Evolutionary conservation across 352 stramenopile genomes (phyloP), one percentile per base, ranked within the genome.

Genomic region (Stramenopiles sp.): DNA sequence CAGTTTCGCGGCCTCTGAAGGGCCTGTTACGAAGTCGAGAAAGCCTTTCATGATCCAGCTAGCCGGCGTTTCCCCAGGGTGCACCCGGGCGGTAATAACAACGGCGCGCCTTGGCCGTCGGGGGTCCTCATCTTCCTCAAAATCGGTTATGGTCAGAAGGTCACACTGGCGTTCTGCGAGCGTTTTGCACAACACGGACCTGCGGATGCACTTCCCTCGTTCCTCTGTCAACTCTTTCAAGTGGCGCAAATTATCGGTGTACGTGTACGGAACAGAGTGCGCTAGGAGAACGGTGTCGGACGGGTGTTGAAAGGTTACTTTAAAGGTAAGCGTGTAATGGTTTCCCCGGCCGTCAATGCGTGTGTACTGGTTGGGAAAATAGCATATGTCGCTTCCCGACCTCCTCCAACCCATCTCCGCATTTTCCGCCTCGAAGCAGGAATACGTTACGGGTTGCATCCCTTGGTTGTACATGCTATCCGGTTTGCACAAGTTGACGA

Each of bases 1-100:
- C 1, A 88, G 74, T 1, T 81, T 76, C 1, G 91, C 91, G 0
- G 80, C 69, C 3, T 81, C 77, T 1, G 78, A 84, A 32, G 85
- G 80, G 4, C 87, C 83, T 0, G 90, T 79, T 1, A 97, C 76
- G 34, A 94, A 96, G 53, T 96, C 88, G 12, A 97, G 83, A 12
- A 89, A 79, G 0, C 91, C 91, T 0, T 87, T 85, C 91, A 97
- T 94, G 83, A 96, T 92, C 90, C 88, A 97, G 31, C 86, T 94
- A 0, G 90, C 84, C 76, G 94, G 89, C 0, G 84, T 80, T 76
- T 97, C 91, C 33, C 91, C 91, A 4, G 89, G 89, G 78, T 95
- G 89, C 0, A 96, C 89, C 0, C 89, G 84, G 2, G 88, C 87
- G 0, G 85, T 92, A 4, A 96, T 80, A 1, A 95, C 80, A 31